Evolutionary conservation across 306 rosid genomes (phyloP).

Genomic region (Quercus glauca): DNA sequence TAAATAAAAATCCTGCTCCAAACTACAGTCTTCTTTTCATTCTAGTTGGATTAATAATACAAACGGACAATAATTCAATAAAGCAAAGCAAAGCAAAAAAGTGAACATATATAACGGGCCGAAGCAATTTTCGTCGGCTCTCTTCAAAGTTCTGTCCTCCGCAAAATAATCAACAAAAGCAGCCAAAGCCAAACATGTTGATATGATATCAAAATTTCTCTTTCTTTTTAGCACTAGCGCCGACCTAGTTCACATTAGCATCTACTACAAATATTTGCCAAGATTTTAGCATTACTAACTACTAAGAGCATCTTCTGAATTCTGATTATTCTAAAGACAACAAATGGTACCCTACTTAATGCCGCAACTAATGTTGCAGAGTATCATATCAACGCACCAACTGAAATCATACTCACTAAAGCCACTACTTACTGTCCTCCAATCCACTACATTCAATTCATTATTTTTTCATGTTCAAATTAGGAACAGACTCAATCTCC

Average conservation of each 20-base stretch:
- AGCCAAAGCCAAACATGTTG: no score
- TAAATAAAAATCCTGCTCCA: no score
- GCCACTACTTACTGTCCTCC: not conserved
- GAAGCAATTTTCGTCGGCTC: no score
- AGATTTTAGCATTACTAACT: not conserved
- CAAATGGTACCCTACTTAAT: not conserved
- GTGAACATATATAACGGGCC: no score
- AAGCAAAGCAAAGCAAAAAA: no score
- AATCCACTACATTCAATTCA: not conserved
- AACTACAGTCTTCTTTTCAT: no score
- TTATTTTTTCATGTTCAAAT: not conserved
- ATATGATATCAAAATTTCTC: not conserved
- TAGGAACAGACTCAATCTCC: not conserved
- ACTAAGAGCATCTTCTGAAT: not conserved
- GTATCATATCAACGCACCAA: not conserved
- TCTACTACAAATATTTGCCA: not conserved
- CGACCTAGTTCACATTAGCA: not conserved
- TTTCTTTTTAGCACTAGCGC: not conserved
- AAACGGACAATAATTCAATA: no score
- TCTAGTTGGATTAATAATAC: no score
- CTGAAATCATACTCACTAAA: not conserved
- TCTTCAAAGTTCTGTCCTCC: no score
- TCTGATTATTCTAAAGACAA: not conserved
- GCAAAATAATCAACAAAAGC: no score
- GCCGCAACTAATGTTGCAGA: not conserved